Evolutionary conservation across 2,329 filamentous ascomycete genomes (phyloP).

Genomic region (Lecanicillium sp.): DNA sequence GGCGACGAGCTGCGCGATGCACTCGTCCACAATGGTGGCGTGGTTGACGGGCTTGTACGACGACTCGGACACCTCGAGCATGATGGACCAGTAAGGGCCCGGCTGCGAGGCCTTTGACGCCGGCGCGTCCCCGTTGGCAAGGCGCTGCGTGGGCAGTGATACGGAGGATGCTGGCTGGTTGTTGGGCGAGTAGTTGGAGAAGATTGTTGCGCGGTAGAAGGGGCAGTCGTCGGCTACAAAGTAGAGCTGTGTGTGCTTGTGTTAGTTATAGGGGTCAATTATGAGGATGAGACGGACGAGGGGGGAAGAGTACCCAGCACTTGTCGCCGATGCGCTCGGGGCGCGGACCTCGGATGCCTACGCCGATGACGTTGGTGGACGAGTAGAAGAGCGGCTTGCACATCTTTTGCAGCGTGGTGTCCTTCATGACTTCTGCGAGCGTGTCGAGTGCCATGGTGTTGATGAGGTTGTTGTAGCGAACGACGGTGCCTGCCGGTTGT

Average conservation of each 20-base stretch:
- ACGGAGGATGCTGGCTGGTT: conserved; percentile 74
- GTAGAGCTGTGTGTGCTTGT: conserved; percentile 53
- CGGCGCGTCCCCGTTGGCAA: conserved; percentile 71
- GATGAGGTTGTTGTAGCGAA: conserved; percentile 79
- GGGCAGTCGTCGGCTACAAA: conserved; percentile 93
- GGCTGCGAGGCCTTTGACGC: conserved; percentile 58
- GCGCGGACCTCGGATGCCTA: conserved; percentile 84
- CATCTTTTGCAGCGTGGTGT: conserved; percentile 72
- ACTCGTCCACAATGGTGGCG: conserved; percentile 70
- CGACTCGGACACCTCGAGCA: conserved; percentile 91
- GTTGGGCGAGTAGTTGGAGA: conserved; percentile 95
- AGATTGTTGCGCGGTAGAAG: conserved; percentile 94
- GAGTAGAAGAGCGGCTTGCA: conserved; percentile 95
- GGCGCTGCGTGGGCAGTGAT: conserved; percentile 71
- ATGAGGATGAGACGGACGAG: conserved; percentile 1
- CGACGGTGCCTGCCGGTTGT: conserved; percentile 42
- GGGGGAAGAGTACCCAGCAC: conserved; percentile 65
- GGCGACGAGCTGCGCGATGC: conserved; percentile 84
- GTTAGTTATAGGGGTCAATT: too few species aligned
- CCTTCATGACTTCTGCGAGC: conserved; percentile 73
- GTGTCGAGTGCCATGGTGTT: conserved; percentile 86
- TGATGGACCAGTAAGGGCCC: conserved; percentile 94
- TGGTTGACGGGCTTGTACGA: conserved; percentile 81
- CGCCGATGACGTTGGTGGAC: conserved; percentile 92
- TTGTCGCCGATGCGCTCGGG: conserved; percentile 98